A percentile compares a stretch with the other conserved stretches of the same genome.
These are phyloP conservation scores for Leccinum solheimii DNA, from an alignment of 1,284 basidiomycete species.

Conservation along the genomic window DNA sequence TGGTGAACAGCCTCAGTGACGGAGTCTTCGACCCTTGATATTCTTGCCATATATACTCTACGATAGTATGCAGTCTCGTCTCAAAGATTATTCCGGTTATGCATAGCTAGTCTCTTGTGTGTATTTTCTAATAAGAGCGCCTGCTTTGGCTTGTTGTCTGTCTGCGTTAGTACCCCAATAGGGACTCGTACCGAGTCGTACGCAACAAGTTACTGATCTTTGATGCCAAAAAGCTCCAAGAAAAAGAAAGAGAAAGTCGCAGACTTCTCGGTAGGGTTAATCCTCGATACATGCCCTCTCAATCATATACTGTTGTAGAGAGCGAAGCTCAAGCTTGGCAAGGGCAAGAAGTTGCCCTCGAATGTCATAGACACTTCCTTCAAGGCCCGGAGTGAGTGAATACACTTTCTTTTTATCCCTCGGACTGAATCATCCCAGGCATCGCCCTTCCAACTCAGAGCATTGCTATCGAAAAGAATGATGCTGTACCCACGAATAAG, in stretches of 20 bases:
- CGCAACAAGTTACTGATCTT: background rate
- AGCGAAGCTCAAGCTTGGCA: slow-evolving; percentile 95
- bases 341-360: slow-evolving; percentile 79
- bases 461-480: slow-evolving; percentile 57
- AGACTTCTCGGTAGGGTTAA: slow-evolving; percentile 73
- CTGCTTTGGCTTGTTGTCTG: background rate
- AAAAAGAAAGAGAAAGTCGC: slow-evolving; percentile 85
- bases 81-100: background rate
- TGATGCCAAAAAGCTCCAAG: slow-evolving; percentile 86
- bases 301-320: slow-evolving; percentile 56
- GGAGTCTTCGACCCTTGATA: background rate
- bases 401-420: background rate
- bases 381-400: slow-evolving; percentile 78
- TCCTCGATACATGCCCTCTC: background rate
- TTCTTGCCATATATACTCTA: slow-evolving; percentile 9
- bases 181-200: slow-evolving; percentile 2
- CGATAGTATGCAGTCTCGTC: background rate
- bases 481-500: slow-evolving; percentile 66
- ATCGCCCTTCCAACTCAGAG: slow-evolving; percentile 89
- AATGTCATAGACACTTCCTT: slow-evolving; percentile 96
- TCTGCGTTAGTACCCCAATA: slow-evolving; percentile 3
- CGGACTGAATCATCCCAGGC: slow-evolving; percentile 41
- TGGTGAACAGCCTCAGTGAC: slow-evolving; percentile 23
- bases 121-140: too few species aligned
- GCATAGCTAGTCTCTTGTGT: too few species aligned